Percentiles rank a stretch among this genome's conserved stretches.
Evolutionary conservation across 73 alveolate genomes (phyloP).

Genomic region (Uronychia binucleata): DNA sequence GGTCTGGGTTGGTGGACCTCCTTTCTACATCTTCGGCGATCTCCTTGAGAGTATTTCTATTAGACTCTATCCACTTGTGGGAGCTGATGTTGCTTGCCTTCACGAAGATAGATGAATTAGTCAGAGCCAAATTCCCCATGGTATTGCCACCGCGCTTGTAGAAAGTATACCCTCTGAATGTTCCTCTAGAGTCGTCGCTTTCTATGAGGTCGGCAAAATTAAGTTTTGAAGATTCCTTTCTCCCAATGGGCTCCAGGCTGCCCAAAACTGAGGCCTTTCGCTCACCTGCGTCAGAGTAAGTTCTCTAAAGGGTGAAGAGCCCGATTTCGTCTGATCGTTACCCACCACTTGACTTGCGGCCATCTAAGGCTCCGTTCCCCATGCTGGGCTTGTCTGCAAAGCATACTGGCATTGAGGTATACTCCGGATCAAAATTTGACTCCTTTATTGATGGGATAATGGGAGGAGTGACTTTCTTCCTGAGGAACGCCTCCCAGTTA

Average conservation of each 20-base stretch:
- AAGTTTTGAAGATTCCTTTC: not conserved
- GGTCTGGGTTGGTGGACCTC: slow-evolving; percentile 1
- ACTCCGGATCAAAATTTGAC: slow-evolving; percentile 16
- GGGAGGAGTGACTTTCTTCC: slow-evolving; percentile 25
- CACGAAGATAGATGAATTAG: too few species aligned
- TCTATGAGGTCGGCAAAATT: not conserved
- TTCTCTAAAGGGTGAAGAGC: not conserved
- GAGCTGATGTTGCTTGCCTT: too few species aligned
- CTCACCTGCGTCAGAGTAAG: not conserved
- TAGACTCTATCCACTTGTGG: too few species aligned
- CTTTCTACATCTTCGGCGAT: too few species aligned
- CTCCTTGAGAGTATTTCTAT: too few species aligned
- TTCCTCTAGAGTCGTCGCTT: not conserved
- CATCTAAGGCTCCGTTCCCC: not conserved
- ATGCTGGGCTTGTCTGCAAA: not conserved
- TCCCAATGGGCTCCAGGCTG: too few species aligned
- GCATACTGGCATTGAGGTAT: slow-evolving; percentile 13
- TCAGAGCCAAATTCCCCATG: too few species aligned
- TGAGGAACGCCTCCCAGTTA: slow-evolving; percentile 12
- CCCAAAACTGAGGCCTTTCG: not conserved
- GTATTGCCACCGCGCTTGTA: not conserved
- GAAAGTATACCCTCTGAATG: not conserved
- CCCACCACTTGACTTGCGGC: not conserved
- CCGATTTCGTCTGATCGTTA: not conserved
- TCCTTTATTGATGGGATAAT: slow-evolving; percentile 3